These are phyloP conservation scores for Iodosphaeria phyllophila DNA, from an alignment of 2,329 filamentous ascomycete species.

Conservation along the genomic window DNA sequence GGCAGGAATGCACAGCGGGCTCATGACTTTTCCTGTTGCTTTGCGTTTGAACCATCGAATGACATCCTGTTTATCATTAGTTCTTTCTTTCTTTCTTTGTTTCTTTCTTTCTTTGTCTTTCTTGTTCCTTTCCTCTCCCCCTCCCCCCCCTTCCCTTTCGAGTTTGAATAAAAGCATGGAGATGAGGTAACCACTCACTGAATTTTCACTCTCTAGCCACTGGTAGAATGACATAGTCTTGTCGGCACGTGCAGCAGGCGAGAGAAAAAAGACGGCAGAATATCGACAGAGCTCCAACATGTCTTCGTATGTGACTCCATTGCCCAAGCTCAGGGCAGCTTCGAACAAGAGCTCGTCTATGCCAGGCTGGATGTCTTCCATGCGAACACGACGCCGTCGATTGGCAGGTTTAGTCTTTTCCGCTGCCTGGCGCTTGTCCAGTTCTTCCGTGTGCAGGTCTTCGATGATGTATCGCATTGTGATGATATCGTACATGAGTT, in stretches of 20 bases:
- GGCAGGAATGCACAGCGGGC: no score
- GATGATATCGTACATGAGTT: conserved; percentile 43
- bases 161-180: conserved; percentile 1
- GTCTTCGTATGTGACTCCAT: conserved; percentile 31
- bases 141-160: no score
- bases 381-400: conserved; percentile 3
- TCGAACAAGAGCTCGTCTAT: conserved; percentile 17
- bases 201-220: conserved; percentile 23
- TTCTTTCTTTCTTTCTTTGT: no score
- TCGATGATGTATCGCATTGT: conserved; percentile 43
- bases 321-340: conserved; percentile 32
- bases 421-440: conserved; percentile 13
- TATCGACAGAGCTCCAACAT: conserved; percentile 24
- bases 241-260: no score
- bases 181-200: conserved; percentile 14
- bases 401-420: conserved; percentile 16
- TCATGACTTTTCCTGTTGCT: no score
- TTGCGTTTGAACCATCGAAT: no score
- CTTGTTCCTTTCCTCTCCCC: no score
- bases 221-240: conserved; percentile 29
- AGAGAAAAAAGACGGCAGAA: conserved; percentile 31
- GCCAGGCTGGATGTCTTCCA: conserved; percentile 10
- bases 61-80: no score
- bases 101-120: no score
- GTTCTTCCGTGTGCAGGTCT: conserved; percentile 29